Conservation (phyloP, 2,329 filamentous ascomycete species). For the Diaporthe sp. region DNA sequence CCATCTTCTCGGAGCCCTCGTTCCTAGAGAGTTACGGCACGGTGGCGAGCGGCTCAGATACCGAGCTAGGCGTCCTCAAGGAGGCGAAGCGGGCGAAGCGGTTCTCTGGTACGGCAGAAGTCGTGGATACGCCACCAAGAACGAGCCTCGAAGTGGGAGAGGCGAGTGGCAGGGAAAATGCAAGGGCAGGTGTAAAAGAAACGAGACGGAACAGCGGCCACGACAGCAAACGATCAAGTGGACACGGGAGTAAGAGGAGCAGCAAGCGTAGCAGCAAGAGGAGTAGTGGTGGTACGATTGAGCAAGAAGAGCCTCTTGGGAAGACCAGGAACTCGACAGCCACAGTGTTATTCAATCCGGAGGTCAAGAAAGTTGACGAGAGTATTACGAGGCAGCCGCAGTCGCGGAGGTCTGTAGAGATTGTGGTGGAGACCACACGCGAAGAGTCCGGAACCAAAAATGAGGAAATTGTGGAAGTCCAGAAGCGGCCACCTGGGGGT, state of each 20-base stretch:
- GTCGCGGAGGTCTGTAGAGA: not conserved
- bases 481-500: not conserved
- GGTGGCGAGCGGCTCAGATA: slow-evolving; percentile 11
- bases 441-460: not conserved
- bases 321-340: not conserved
- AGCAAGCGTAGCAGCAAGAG: not conserved
- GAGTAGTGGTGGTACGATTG: not conserved
- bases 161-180: not conserved
- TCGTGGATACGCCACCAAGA: slow-evolving; percentile 10
- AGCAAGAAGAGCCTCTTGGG: not conserved
- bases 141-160: not conserved
- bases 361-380: slow-evolving; percentile 16
- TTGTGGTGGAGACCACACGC: slow-evolving; percentile 31
- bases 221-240: not conserved
- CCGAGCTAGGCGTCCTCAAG: not conserved
- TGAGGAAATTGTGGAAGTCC: not conserved
- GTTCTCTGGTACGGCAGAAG: slow-evolving; percentile 9
- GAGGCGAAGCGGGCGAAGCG: slow-evolving; percentile 15
- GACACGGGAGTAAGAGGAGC: slow-evolving; percentile 2
- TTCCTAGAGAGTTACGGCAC: slow-evolving; percentile 31
- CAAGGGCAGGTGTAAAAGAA: not conserved
- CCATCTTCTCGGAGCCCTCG: slow-evolving; percentile 31
- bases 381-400: not conserved
- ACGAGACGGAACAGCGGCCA: not conserved
- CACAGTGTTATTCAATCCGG: not conserved